phyloP scores from a whole-genome alignment of 192 early-diverging fungal genomes.

The Rhizophagus sp. region DNA sequence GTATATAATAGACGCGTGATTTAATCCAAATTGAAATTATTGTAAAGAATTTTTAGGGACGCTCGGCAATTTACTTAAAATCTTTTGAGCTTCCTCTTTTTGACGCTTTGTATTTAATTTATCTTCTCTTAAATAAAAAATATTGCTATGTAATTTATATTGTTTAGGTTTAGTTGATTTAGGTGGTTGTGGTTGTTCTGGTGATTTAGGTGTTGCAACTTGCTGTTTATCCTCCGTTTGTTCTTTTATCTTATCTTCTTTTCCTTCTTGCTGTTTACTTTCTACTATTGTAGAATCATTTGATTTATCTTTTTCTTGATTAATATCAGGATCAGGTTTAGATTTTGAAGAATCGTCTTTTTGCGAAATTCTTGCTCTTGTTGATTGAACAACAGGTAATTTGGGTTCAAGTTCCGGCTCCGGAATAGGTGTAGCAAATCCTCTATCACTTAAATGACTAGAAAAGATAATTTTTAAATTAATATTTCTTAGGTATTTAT shows the following conservation, averaged over 20 bases:
- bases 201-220: constrained; percentile 3
- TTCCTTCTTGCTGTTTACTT: constrained; percentile 27
- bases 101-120: constrained; percentile 35
- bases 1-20: background rate
- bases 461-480: background rate
- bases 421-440: constrained; percentile 35
- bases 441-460: constrained; percentile 39
- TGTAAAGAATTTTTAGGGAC: constrained; percentile 33
- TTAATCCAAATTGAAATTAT: background rate
- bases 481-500: too few species aligned
- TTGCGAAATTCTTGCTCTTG: background rate
- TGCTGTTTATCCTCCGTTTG: constrained; percentile 22
- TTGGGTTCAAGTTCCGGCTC: constrained; percentile 5
- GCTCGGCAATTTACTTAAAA: constrained; percentile 38
- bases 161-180: constrained; percentile 29
- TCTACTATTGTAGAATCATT: constrained; percentile 26
- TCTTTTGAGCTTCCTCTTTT: constrained; percentile 33
- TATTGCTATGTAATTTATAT: constrained; percentile 45
- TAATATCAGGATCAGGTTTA: constrained; percentile 26
- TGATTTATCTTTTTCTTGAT: constrained; percentile 28
- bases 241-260: constrained; percentile 22
- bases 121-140: constrained; percentile 45
- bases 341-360: background rate
- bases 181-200: background rate
- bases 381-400: background rate